Evolutionary conservation across 257 asterid species (phyloP).

Genomic region (Solanum bulbocastanum): DNA sequence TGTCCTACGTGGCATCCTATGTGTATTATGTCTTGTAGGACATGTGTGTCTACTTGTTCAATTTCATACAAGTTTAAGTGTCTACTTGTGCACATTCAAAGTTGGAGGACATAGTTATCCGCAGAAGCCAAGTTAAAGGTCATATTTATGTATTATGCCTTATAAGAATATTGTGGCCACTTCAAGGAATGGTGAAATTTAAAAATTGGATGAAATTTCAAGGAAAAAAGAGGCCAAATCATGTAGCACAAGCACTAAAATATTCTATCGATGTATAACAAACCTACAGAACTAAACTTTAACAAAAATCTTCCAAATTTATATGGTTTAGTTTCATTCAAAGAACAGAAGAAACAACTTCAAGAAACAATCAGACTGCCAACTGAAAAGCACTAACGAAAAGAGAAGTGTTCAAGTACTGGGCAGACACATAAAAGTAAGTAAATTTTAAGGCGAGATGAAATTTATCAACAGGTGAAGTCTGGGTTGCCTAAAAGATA

Average conservation of each 20-base stretch:
- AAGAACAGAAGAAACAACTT: background rate
- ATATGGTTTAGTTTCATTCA: background rate
- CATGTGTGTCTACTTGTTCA: too few species aligned
- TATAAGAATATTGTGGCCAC: background rate
- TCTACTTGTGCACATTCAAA: too few species aligned
- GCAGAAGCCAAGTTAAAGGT: too few species aligned
- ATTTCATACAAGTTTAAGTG: too few species aligned
- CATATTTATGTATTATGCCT: background rate
- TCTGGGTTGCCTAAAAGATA: background rate
- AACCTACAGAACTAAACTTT: background rate
- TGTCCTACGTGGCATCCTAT: too few species aligned
- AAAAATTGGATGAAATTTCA: background rate
- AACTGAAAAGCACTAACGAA: background rate
- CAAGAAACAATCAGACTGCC: background rate
- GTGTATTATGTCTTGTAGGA: too few species aligned
- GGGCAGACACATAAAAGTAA: background rate
- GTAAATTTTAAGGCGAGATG: background rate
- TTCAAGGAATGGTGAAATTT: background rate
- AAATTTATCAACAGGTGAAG: background rate
- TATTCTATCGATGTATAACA: background rate
- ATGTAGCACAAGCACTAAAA: background rate
- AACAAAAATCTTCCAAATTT: background rate
- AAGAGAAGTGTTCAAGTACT: background rate
- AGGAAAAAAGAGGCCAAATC: background rate
- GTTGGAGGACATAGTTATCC: too few species aligned